Conservation (phyloP, 805 yeast genomes). For the Wickerhamomyces hampshirensis region DNA sequence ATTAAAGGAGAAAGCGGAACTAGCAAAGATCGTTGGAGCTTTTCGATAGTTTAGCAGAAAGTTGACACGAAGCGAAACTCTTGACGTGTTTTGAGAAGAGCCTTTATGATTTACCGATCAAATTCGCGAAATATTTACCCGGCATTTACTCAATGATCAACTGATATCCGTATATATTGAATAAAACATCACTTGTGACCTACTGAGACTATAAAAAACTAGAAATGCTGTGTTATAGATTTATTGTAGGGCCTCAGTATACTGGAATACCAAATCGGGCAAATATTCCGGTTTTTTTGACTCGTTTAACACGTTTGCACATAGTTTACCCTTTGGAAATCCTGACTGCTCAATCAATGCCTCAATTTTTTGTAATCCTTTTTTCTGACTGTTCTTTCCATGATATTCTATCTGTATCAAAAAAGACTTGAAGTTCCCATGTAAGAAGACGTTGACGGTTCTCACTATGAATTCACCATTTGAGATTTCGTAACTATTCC, state of each 20-base stretch:
- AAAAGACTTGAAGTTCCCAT: slow-evolving; percentile 70
- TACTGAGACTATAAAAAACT: too few relatives aligned
- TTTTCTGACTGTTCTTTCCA: not conserved
- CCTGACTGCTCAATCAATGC: slow-evolving; percentile 5
- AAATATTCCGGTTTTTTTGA: slow-evolving; percentile 1
- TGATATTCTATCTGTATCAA: slow-evolving; percentile 32
- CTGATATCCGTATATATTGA: too few relatives aligned
- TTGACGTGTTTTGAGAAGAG: too few relatives aligned
- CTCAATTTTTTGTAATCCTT: slow-evolving; percentile 3
- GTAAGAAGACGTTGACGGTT: slow-evolving; percentile 67
- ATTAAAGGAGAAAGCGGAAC: too few relatives aligned
- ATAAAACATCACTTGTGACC: too few relatives aligned
- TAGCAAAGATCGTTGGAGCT: too few relatives aligned
- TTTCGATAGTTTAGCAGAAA: not conserved
- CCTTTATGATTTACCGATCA: too few relatives aligned
- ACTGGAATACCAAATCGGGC: slow-evolving; percentile 7
- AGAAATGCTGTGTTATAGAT: too few relatives aligned
- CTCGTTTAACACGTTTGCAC: slow-evolving; percentile 2
- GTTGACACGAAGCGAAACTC: not conserved
- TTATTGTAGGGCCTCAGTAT: slow-evolving; percentile 9
- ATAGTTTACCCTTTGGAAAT: slow-evolving; percentile 11
- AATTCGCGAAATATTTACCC: too few relatives aligned
- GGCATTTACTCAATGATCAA: too few relatives aligned
- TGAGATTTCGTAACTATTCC: slow-evolving; percentile 55
- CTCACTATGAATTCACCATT: slow-evolving; percentile 40